Conservation (phyloP, 306 rosid genomes). For the Ammopiptanthus mongolicus region DNA sequence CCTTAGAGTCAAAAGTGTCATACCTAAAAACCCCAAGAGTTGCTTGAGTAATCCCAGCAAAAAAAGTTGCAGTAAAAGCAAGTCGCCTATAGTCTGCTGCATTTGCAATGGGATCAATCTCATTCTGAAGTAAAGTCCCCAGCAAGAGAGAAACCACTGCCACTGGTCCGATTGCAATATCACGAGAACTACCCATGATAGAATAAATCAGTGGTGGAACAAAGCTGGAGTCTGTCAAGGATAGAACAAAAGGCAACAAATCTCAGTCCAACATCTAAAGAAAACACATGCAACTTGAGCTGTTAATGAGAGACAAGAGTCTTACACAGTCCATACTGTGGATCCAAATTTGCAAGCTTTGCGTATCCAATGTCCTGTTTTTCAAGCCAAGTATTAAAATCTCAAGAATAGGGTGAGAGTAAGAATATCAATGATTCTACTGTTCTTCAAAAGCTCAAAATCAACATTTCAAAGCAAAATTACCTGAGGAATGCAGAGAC, state of each 20-base stretch:
- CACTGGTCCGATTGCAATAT: constrained; percentile 96
- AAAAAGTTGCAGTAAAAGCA: constrained; percentile 92
- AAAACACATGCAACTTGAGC: neutral
- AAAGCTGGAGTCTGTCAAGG: constrained; percentile 76
- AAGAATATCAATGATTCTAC: neutral
- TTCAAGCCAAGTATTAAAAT: constrained; percentile 22
- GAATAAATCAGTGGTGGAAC: constrained; percentile 92
- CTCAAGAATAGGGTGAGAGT: neutral
- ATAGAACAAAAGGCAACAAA: constrained; percentile 10
- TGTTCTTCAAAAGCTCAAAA: neutral
- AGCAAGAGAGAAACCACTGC: constrained; percentile 92
- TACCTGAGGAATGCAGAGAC: constrained; percentile 99
- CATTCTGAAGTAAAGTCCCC: constrained; percentile 78
- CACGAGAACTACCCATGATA: constrained; percentile 96
- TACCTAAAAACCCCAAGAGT: constrained; percentile 89
- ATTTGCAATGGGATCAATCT: constrained; percentile 55
- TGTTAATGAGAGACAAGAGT: constrained; percentile 3
- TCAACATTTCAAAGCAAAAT: constrained; percentile 6
- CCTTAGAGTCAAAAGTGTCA: neutral
- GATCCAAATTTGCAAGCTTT: constrained; percentile 86
- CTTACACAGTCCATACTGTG: constrained; percentile 92
- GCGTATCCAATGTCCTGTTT: constrained; percentile 90
- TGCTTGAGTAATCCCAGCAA: constrained; percentile 90
- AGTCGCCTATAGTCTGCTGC: constrained; percentile 58
- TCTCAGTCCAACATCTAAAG: constrained; percentile 21